These are phyloP conservation scores for Coemansia biformis DNA, from an alignment of 192 early-diverging fungal species.

Conservation along the genomic window DNA sequence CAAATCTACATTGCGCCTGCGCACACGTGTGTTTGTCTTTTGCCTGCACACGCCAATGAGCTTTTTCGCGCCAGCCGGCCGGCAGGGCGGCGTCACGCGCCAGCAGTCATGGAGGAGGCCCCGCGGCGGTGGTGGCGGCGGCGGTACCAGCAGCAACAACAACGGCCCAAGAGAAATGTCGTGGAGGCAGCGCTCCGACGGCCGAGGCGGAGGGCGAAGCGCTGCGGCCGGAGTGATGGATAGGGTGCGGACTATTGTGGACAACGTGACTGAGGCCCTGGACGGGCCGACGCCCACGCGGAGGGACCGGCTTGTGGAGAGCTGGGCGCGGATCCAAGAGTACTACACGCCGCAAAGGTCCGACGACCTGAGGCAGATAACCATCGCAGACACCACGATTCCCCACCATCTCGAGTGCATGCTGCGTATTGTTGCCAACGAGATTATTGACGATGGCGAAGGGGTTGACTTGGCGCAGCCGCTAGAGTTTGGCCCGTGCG, in stretches of 20 bases:
- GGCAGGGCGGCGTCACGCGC: no score
- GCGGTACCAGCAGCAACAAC: no score
- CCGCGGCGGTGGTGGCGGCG: no score
- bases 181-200: no score
- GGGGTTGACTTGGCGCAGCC: conserved; percentile 12
- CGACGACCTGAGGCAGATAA: conserved; percentile 14
- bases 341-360: conserved; percentile 24
- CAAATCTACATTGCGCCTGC: no score
- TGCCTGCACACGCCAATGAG: no score
- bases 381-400: conserved; percentile 29
- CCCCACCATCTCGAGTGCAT: conserved; percentile 40
- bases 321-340: conserved; percentile 45
- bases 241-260: conserved; percentile 27
- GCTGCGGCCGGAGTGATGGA: conserved; percentile 1
- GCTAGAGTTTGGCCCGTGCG: conserved; percentile 42
- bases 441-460: conserved; percentile 16
- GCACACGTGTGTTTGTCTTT: no score
- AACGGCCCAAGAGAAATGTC: no score
- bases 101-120: no score
- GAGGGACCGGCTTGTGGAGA: conserved; percentile 30
- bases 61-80: no score
- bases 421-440: conserved; percentile 18
- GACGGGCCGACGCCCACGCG: conserved; percentile 30
- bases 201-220: no score
- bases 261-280: conserved; percentile 28